A percentile compares a stretch with the other conserved stretches of the same genome.
phyloP scores from a whole-genome alignment of 768 basidiomycete species.

The Kwoniella sp. region DNA sequence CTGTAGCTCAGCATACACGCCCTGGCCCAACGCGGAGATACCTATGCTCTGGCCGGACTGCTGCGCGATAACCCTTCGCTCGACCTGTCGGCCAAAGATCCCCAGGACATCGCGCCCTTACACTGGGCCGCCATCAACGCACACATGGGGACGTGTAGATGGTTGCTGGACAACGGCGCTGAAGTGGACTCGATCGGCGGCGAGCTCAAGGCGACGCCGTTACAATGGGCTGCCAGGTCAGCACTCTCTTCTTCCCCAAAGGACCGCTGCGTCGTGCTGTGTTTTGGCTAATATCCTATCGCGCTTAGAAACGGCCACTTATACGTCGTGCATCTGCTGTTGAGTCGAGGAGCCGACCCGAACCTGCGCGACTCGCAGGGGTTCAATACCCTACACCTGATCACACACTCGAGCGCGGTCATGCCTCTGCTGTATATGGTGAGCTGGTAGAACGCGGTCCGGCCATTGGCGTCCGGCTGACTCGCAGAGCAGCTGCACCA shows the following conservation, averaged over 20 bases:
- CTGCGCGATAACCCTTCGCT: conserved; percentile 19
- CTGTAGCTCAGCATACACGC: conserved; percentile 61
- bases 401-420: conserved; percentile 87
- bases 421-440: conserved; percentile 71
- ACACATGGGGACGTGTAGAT: conserved; percentile 79
- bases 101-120: conserved; percentile 86
- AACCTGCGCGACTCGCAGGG: conserved; percentile 86
- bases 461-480: neutral
- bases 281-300: neutral
- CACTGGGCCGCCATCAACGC: conserved; percentile 99
- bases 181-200: conserved; percentile 93
- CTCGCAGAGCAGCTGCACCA: conserved; percentile 75
- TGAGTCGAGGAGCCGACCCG: conserved; percentile 86
- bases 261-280: neutral
- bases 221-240: conserved; percentile 89
- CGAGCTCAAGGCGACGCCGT: conserved; percentile 85
- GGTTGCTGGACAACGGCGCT: conserved; percentile 84
- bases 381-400: conserved; percentile 91
- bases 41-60: conserved; percentile 15
- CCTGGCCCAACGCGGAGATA: conserved; percentile 76
- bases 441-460: conserved; percentile 3
- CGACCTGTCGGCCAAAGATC: conserved; percentile 56
- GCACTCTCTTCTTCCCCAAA: neutral
- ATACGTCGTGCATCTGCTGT: conserved; percentile 87
- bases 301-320: conserved; percentile 75